Percentiles rank a stretch among this genome's conserved stretches.
Conservation (phyloP, 139 green algal genomes). For the Asterochloris sp. region DNA sequence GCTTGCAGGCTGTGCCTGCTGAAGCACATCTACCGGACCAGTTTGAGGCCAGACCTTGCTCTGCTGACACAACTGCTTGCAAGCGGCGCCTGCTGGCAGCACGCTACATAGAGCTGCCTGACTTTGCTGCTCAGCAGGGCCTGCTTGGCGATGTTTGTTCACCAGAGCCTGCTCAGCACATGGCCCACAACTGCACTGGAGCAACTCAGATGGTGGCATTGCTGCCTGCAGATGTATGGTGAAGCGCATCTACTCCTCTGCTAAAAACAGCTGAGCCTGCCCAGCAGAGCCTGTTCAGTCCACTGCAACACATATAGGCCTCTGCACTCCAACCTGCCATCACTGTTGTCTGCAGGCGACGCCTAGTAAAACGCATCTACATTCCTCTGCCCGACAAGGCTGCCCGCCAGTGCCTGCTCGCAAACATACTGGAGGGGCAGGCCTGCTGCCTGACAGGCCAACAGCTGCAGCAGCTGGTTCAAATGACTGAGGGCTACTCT, state of each 20-base stretch:
- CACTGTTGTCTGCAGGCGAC: slow-evolving; percentile 41
- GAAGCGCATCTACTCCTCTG: slow-evolving; percentile 94
- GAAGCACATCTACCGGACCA: no score
- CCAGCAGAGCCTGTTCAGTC: slow-evolving; percentile 49
- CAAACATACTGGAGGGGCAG: slow-evolving; percentile 46
- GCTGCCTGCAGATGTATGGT: slow-evolving; percentile 62
- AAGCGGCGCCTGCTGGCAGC: no score
- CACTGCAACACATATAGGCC: slow-evolving; percentile 40
- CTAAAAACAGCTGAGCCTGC: slow-evolving; percentile 65
- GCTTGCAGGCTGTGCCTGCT: no score
- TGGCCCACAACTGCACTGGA: no score
- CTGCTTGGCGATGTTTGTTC: no score
- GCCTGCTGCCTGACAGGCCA: not conserved
- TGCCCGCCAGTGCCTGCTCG: slow-evolving; percentile 54
- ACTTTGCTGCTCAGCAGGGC: no score
- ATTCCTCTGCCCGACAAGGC: slow-evolving; percentile 83
- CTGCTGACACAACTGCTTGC: no score
- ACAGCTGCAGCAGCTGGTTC: slow-evolving; percentile 28
- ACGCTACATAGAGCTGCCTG: no score
- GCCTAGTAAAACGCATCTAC: slow-evolving; percentile 95
- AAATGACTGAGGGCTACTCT: slow-evolving; percentile 46
- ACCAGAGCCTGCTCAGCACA: no score
- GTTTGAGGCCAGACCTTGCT: no score
- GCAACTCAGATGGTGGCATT: no score
- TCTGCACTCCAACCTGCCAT: not conserved